Evolutionary conservation across 805 yeast species (phyloP), one percentile per base, ranked within the genome.

Genomic region (Metschnikowia henanensis): DNA sequence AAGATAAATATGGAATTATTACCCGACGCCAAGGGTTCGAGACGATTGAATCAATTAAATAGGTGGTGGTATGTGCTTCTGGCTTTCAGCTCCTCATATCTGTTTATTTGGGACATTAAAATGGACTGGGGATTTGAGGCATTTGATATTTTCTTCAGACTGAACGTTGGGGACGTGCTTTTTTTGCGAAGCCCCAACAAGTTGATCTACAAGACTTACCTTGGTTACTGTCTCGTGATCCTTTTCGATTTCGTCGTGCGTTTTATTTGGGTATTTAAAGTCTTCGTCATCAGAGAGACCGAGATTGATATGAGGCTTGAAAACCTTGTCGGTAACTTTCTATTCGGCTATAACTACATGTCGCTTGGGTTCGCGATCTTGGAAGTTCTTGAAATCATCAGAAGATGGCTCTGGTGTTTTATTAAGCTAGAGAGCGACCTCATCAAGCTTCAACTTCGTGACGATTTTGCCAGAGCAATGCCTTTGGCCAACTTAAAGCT

Each of bases 381-480:
- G 43, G 94, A 91, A 57, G 52, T 79, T 3, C 64, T 91, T 41
- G 99, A 94, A 60, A 70, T 94, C 6, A 52, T 83, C 7, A 75
- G 99, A 65, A 76, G 99, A 59, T 87, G 91, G 81, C 65, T 89
- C 39, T 94, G 99, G 99, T 79, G 90, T 32, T 76, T 87, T 48
- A 70, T 92, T 59, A 84, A 94, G 57, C 66, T 91, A 15, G 98
- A 94, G 53, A 79, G 85, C 23, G 97, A 92, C 59, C 82, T 70
- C 61, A 47, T 61, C 38, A 71, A 69, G 47, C 50, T 66, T 25
- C 60, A 55, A 26, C 40, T 39, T 16, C 47, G 39, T 13, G 59
- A 52, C 28, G 50, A 45, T n/a, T 39, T 48, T 22, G 49, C 52
- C 4, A 38, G 44, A 16, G 52, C 52, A 16, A 29, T 51, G 31